Base-by-base conservation (phyloP, 169 alveolate genomes). In the Cryptosporidium meleagridis region DNA sequence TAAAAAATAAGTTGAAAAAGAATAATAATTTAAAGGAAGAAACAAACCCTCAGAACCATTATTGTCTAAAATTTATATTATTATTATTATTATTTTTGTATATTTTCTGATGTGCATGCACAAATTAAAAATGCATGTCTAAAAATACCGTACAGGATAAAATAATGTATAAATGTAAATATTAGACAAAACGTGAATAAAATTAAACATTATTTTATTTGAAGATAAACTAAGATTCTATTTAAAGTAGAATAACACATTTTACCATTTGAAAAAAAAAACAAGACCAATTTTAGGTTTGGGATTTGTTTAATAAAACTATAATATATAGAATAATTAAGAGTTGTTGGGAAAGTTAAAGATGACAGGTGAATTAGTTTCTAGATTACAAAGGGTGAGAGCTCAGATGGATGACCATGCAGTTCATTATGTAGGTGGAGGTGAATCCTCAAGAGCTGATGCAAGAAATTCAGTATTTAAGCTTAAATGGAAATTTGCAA, bases 401-500 rank as follows among this genome's bases (percentile, higher is more conserved):
- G 93, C 91, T 8, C 91, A 84, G 58, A 75, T 92, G 59, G 94
- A 92, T 39, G 93, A 85, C 48, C 59, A 75, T 33, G 94, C 94
- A 23, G 91, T 92, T n/a, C 94, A 92, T 39, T 92, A 89, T 41
- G 92, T 92, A 18, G 93, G 93, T 7, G 94, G 91, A 52, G 94
- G 92, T 16, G 80, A 73, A 35, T 62, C 84, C 7, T 70, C 86
- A 58, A n/a, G 93, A 23, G 94, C 94, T 26, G 94, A 92, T 70
- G 94, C 94, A 53, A 55, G 94, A 35, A 92, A 92, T 35, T 92
- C 94, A 14, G 93, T 92, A 3, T 92, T 92, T 55, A 92, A 92
- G 51, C 59, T 92, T 31, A 87, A 92, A 18, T 93, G 91, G 91
- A 70, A 21, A 33, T 92, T 85, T 67, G 91, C 86, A 39, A 71